Percentiles rank a stretch among this genome's conserved stretches.
Conservation (phyloP, 1,284 basidiomycete genomes). For the Salmacisia buchloeana region DNA sequence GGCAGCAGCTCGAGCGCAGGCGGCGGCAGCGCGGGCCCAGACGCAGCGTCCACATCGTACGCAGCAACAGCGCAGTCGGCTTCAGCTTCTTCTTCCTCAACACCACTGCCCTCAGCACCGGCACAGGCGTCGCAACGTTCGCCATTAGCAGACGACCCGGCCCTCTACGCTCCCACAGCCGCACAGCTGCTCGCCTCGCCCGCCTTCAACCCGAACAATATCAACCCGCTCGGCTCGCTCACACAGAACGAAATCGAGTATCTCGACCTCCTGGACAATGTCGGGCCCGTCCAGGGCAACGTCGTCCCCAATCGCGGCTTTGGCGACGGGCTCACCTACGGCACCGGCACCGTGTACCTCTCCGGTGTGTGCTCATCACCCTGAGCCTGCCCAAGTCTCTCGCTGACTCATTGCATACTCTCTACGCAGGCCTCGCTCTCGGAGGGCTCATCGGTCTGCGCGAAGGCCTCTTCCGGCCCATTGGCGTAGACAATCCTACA, state of each 20-base stretch:
- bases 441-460: conserved; percentile 93
- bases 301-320: conserved; percentile 67
- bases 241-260: conserved; percentile 49
- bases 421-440: conserved; percentile 71
- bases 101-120: conserved; percentile 64
- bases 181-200: conserved; percentile 79
- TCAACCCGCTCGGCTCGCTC: conserved; percentile 54
- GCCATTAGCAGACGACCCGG: conserved; percentile 72
- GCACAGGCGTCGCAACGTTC: no score
- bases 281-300: conserved; percentile 42
- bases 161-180: conserved; percentile 85
- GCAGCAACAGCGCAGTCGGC: conserved; percentile 69
- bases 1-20: background rate
- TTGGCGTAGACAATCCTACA: conserved; percentile 55
- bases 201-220: conserved; percentile 80
- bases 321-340: conserved; percentile 99
- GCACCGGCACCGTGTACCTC: conserved; percentile 97
- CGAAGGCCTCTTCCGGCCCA: conserved; percentile 81
- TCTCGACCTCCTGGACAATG: conserved; percentile 46
- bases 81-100: conserved; percentile 58
- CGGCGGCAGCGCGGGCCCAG: no score
- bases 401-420: conserved; percentile 55
- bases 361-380: conserved; percentile 64
- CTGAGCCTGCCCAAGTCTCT: background rate
- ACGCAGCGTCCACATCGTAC: conserved; percentile 23